Evolutionary conservation across 176 grass and related monocot genomes (phyloP).

Genomic region (Musa acuminata): DNA sequence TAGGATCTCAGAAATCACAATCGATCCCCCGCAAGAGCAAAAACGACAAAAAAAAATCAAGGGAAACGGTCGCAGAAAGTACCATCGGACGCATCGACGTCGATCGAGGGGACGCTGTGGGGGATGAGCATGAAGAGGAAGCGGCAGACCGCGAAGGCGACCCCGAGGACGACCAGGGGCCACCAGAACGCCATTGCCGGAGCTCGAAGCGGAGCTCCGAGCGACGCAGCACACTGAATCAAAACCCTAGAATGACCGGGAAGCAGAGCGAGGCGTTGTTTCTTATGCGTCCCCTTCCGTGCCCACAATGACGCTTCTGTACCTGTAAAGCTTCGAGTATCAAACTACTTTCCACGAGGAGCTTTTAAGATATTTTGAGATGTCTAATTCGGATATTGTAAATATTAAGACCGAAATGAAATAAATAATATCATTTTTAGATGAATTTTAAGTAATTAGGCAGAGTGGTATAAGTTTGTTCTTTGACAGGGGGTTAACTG

Average conservation of each 20-base stretch:
- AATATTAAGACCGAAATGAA: too few relatives aligned
- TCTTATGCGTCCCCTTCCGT: too few relatives aligned
- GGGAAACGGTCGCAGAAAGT: background rate
- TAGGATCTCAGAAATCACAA: slow-evolving; percentile 14
- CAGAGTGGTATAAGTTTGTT: too few relatives aligned
- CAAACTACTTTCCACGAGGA: too few relatives aligned
- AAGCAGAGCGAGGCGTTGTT: background rate
- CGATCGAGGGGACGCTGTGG: slow-evolving; percentile 86
- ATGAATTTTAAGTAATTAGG: too few relatives aligned
- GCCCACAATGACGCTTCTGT: too few relatives aligned
- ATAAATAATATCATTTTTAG: too few relatives aligned
- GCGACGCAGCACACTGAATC: background rate
- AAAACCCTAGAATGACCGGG: slow-evolving; percentile 12
- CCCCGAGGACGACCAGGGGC: slow-evolving; percentile 73
- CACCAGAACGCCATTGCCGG: slow-evolving; percentile 81
- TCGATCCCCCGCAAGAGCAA: background rate
- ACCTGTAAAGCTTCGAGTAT: too few relatives aligned
- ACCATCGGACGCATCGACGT: slow-evolving; percentile 88
- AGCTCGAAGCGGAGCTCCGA: slow-evolving; percentile 8
- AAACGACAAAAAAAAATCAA: too few relatives aligned
- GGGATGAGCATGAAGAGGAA: slow-evolving; percentile 86
- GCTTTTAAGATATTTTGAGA: too few relatives aligned
- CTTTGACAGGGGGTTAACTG: too few relatives aligned
- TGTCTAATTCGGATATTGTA: too few relatives aligned
- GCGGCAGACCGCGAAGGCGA: slow-evolving; percentile 74